A percentile compares a stretch with the other conserved stretches of the same genome.
phyloP scores from a whole-genome alignment of 2,329 filamentous ascomycete species.

The Coleophoma eucalyptorum region DNA sequence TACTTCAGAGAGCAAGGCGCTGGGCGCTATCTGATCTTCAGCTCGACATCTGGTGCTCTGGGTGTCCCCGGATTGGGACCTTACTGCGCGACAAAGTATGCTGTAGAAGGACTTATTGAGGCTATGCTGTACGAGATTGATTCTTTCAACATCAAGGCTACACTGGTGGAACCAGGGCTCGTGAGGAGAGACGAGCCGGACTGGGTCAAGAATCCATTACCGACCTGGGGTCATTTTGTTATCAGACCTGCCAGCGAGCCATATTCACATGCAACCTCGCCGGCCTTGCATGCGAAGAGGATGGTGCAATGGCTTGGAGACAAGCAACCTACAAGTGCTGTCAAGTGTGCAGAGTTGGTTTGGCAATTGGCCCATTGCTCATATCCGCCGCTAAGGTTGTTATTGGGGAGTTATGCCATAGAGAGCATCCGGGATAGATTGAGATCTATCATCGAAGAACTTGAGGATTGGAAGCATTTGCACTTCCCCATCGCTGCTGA shows the following conservation, averaged over 20 bases:
- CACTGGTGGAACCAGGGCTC: conserved; percentile 86
- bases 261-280: conserved; percentile 73
- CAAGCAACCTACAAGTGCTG: conserved; percentile 84
- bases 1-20: conserved; percentile 75
- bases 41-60: conserved; percentile 85
- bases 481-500: conserved; percentile 56
- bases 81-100: conserved; percentile 96
- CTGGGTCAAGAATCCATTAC: conserved; percentile 48
- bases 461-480: conserved; percentile 88
- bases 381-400: conserved; percentile 81
- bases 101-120: conserved; percentile 91
- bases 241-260: conserved; percentile 82
- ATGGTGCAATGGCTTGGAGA: conserved; percentile 96
- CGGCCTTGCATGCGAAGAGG: conserved; percentile 81
- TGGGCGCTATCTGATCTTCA: conserved; percentile 92
- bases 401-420: conserved; percentile 92
- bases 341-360: conserved; percentile 88
- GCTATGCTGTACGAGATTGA: conserved; percentile 97
- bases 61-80: conserved; percentile 90
- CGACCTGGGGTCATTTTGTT: conserved; percentile 87
- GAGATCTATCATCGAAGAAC: conserved; percentile 88
- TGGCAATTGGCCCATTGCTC: conserved; percentile 94
- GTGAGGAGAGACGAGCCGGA: conserved; percentile 81
- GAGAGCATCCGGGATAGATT: conserved; percentile 91
- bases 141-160: conserved; percentile 86